Percentiles rank a stretch among this genome's conserved stretches.
Evolutionary conservation across 305 asterid genomes (phyloP).

Genomic region (Ilex paraguariensis): DNA sequence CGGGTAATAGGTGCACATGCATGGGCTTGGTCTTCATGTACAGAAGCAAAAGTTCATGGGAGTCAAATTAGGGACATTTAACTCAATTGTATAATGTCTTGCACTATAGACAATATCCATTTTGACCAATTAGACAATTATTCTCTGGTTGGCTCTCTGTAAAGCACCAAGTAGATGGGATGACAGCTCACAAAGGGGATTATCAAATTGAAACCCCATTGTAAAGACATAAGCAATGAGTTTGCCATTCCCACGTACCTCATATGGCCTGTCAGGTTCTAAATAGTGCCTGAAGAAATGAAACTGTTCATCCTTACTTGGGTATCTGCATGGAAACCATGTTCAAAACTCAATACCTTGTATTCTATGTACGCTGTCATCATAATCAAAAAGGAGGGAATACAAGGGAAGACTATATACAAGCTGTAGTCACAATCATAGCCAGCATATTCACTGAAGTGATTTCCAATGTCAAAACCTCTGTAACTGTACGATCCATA

Average conservation of each 20-base stretch:
- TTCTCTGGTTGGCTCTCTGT: too few relatives aligned
- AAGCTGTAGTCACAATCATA: conserved; percentile 86
- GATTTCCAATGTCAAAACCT: conserved; percentile 98
- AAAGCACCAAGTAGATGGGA: too few relatives aligned
- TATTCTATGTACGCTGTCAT: conserved; percentile 8
- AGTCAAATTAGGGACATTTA: too few relatives aligned
- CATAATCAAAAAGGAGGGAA: conserved; percentile 8
- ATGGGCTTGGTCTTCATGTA: too few relatives aligned
- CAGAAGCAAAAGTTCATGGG: too few relatives aligned
- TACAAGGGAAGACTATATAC: conserved; percentile 37
- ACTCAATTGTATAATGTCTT: too few relatives aligned
- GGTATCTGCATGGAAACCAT: conserved; percentile 54
- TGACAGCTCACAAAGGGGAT: too few relatives aligned
- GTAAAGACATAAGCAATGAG: too few relatives aligned
- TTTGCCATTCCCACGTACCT: conserved; percentile 41
- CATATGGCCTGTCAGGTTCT: conserved; percentile 44
- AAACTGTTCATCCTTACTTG: conserved; percentile 62
- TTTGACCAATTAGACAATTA: too few relatives aligned
- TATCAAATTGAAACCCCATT: too few relatives aligned
- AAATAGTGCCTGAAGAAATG: conserved; percentile 87
- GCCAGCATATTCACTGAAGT: conserved; percentile 98
- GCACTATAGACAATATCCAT: too few relatives aligned
- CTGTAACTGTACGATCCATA: conserved; percentile 91
- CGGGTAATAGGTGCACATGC: too few relatives aligned
- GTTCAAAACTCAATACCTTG: conserved; percentile 8